Conservation (phyloP, 805 yeast genomes). For the Metschnikowia kofuensis region DNA sequence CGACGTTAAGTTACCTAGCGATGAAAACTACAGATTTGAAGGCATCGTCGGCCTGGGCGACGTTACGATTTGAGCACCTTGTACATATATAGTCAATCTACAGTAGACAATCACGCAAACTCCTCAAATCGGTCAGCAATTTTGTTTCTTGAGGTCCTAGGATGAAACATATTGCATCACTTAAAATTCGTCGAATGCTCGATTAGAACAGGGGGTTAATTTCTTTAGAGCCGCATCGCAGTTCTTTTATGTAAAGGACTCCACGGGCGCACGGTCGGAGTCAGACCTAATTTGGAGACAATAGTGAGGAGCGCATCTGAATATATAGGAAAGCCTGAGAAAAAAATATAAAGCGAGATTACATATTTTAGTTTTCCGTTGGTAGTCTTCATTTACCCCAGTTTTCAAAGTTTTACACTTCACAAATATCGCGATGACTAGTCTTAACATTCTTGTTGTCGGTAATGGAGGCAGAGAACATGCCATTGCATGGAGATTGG, state of each 20-base stretch:
- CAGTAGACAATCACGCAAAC: constrained; percentile 7
- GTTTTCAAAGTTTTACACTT: background rate
- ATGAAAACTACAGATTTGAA: constrained; percentile 39
- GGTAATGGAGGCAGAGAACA: constrained; percentile 99
- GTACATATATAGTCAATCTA: constrained; percentile 15
- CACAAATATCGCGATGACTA: constrained; percentile 10
- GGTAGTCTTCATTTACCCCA: background rate
- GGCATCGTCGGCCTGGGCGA: constrained; percentile 44
- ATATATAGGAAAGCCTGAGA: background rate
- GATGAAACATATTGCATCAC: no score
- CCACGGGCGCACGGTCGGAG: constrained; percentile 6
- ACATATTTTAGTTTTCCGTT: no score
- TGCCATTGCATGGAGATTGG: constrained; percentile 88
- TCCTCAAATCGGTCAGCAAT: background rate
- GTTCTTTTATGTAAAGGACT: background rate
- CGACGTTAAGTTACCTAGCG: constrained; percentile 59
- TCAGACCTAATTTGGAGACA: constrained; percentile 7
- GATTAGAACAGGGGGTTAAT: no score
- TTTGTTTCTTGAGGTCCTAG: background rate
- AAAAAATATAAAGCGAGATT: background rate
- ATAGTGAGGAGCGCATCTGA: constrained; percentile 8
- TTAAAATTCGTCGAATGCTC: no score
- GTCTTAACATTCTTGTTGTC: constrained; percentile 57
- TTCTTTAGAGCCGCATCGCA: background rate
- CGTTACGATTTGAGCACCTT: constrained; percentile 36